Evolutionary conservation across 306 rosid genomes (phyloP), one percentile per base, ranked within the genome.

Genomic region (Albizia julibrissin): DNA sequence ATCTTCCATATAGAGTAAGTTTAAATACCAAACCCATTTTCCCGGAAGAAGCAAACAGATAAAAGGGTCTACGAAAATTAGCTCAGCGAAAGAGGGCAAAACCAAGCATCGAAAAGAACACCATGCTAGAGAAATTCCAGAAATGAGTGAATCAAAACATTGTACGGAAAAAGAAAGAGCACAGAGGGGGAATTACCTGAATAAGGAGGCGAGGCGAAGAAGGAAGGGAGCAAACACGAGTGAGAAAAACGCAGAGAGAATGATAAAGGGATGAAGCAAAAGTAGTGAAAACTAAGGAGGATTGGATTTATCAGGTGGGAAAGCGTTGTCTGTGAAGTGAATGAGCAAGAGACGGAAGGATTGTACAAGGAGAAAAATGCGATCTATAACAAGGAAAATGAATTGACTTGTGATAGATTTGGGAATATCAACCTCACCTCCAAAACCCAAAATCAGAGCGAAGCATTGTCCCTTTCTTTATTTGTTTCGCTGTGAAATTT

Each of bases 131-230:
- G 58, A 79, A 75, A 79, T 62, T 72, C 69, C 13, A 83, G 44
- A 77, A 76, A 80, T n/a, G 43, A 82, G 59, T 11, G 65, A 19
- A 73, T 75, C 66, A 77, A 56, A 72, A 7, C 77, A 27, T 65
- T 8, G 69, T 54, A 22, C 21, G 13, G 71, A 19, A 19, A 75
- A 75, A 52, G 27, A 82, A 11, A 56, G 10, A 31, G 67, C 37
- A 61, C n/a, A 68, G 27, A 76, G 64, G 42, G 68, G 59, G 31
- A 82, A 65, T 19, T 80, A 85, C 88, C 90, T 56, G 85, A 69
- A 80, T 19, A 75, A 69, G 71, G 68, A 67, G 43, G 71, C 49
- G 27, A 66, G 31, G 67, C 40, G 61, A 71, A 31, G 56, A 44
- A 80, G 71, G 19, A 29, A 44, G 56, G 4, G 49, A 80, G 50